phyloP scores from a whole-genome alignment of 2,329 filamentous ascomycete genomes.

The Phialophora tarda region DNA sequence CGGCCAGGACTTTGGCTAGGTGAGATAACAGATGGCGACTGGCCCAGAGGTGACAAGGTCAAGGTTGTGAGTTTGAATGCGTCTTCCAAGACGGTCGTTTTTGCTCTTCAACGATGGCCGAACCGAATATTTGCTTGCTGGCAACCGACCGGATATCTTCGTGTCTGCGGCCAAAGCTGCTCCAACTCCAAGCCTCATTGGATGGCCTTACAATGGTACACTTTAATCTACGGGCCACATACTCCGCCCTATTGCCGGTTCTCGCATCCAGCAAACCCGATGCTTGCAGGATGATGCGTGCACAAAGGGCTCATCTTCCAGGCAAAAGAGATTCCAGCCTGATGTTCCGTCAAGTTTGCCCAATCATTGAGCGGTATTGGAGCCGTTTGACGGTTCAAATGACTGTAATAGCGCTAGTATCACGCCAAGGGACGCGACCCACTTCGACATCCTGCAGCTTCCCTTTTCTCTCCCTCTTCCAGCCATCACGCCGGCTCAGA shows the following conservation, averaged over 20 bases:
- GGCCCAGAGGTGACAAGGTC: neutral
- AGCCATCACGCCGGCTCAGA: neutral
- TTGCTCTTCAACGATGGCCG: neutral
- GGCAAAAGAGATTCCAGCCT: neutral
- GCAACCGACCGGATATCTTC: neutral
- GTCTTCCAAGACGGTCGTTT: neutral
- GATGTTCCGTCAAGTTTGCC: neutral
- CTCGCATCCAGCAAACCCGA: neutral
- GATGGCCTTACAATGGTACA: neutral
- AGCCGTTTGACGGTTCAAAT: neutral
- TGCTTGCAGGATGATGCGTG: neutral
- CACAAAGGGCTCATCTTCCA: neutral
- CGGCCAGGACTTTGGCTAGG: no score
- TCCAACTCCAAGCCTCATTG: neutral
- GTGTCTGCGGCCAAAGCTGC: neutral
- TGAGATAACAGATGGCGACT: no score
- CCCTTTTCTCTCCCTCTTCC: neutral
- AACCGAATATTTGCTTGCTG: neutral
- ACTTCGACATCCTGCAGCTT: neutral
- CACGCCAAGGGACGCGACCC: neutral
- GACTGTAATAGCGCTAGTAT: neutral
- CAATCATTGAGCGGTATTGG: neutral
- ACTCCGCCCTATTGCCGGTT: neutral
- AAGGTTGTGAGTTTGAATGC: neutral
- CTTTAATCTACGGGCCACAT: neutral